Conservation (phyloP, 805 yeast species). For the Scheffersomyces ergatensis region DNA sequence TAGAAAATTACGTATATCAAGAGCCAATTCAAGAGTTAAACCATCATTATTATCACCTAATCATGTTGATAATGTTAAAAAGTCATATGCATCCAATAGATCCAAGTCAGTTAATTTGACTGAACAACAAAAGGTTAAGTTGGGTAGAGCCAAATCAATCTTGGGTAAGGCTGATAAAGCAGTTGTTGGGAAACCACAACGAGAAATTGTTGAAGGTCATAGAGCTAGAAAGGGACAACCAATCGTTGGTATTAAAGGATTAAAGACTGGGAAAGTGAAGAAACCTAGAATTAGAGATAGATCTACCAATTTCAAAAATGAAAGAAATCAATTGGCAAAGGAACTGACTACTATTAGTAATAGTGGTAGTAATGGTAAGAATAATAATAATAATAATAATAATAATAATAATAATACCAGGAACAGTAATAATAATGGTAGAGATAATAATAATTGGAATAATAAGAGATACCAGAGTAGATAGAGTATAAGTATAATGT, state of each 20-base stretch:
- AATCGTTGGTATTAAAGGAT: conserved; percentile 60
- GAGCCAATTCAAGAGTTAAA: conserved; percentile 45
- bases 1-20: conserved; percentile 72
- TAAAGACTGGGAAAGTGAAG: conserved; percentile 42
- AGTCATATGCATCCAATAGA: conserved; percentile 18
- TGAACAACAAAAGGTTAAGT: conserved; percentile 68
- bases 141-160: conserved; percentile 76
- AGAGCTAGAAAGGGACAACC: conserved; percentile 71
- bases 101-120: conserved; percentile 34
- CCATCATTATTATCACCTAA: conserved; percentile 45
- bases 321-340: conserved; percentile 22
- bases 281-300: conserved; percentile 61
- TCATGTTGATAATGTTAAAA: conserved; percentile 34
- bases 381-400: no score
- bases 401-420: no score
- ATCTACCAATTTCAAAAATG: conserved; percentile 48
- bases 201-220: conserved; percentile 60
- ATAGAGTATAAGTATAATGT: no score
- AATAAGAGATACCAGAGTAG: no score
- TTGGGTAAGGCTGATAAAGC: conserved; percentile 80
- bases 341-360: no score
- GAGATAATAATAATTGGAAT: no score
- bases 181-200: conserved; percentile 46
- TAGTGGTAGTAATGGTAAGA: no score
- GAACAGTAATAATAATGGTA: no score